Conservation (phyloP, 2,329 filamentous ascomycete species). For the Tolypocladium sp. region DNA sequence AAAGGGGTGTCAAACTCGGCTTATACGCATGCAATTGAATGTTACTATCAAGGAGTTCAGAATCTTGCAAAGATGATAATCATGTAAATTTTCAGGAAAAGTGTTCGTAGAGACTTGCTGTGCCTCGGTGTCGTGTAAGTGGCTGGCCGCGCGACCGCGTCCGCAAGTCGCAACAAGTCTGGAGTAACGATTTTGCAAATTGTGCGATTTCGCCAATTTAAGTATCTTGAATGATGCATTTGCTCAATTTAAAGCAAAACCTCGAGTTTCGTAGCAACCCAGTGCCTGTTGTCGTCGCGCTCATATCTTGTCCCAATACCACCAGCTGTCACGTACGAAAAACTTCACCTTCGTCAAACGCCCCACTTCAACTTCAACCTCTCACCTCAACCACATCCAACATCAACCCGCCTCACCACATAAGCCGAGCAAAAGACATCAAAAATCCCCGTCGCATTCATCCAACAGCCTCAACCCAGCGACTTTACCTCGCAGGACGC, state of each 20-base stretch:
- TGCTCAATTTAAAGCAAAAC: background rate
- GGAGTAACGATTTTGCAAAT: background rate
- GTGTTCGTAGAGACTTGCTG: background rate
- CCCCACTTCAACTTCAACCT: conserved; percentile 19
- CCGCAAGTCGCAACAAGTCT: background rate
- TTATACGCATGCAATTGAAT: too few species aligned
- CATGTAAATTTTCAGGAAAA: background rate
- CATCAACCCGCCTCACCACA: background rate
- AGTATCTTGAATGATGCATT: background rate
- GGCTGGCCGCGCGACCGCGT: too few species aligned
- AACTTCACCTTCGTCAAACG: conserved; percentile 12
- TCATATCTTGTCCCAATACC: background rate
- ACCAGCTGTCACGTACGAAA: conserved; percentile 8
- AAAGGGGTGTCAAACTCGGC: background rate
- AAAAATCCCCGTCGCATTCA: background rate
- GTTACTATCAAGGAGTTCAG: too few species aligned
- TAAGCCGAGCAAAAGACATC: background rate
- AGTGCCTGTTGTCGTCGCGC: background rate
- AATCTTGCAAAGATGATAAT: background rate
- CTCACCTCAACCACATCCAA: background rate
- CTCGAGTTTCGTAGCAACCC: background rate
- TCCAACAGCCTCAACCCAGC: background rate
- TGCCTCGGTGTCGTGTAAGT: background rate
- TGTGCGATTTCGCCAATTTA: background rate
- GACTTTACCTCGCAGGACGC: background rate